Evolutionary conservation across 352 stramenopile species (phyloP).

Genomic region (Phytophthora brassicae): DNA sequence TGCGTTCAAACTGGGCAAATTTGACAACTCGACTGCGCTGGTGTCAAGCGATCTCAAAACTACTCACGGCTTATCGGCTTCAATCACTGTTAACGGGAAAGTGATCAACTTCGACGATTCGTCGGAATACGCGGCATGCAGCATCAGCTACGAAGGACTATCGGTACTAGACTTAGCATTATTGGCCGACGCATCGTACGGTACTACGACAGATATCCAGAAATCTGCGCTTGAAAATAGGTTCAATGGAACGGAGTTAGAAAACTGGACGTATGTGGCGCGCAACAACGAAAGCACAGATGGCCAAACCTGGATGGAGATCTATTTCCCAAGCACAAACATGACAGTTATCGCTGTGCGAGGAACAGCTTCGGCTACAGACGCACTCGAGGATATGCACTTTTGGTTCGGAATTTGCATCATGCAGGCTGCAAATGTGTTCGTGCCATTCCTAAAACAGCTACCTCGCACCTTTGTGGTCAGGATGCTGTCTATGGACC

Average conservation of each 20-base stretch:
- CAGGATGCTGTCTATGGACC: conserved; percentile 70
- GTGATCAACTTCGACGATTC: conserved; percentile 51
- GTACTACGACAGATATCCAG: conserved; percentile 63
- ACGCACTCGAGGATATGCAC: conserved; percentile 83
- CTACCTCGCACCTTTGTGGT: conserved; percentile 71
- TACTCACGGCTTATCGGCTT: conserved; percentile 31
- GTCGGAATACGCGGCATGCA: conserved; percentile 72
- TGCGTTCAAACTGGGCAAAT: conserved; percentile 55
- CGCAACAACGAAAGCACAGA: conserved; percentile 73
- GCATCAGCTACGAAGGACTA: conserved; percentile 58
- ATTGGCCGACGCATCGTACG: conserved; percentile 77
- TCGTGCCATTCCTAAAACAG: conserved; percentile 85
- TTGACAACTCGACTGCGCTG: conserved; percentile 44
- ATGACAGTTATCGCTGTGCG: conserved; percentile 83
- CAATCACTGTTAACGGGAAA: conserved; percentile 44
- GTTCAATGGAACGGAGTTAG: conserved; percentile 74
- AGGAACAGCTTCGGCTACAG: conserved; percentile 75
- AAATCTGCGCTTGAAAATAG: conserved; percentile 60
- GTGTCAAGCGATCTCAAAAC: conserved; percentile 24
- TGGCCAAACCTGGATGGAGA: conserved; percentile 80
- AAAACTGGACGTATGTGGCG: conserved; percentile 69
- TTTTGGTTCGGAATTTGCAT: conserved; percentile 88
- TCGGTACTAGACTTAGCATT: conserved; percentile 78
- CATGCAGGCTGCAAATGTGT: conserved; percentile 81
- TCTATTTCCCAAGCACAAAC: conserved; percentile 77